Evolutionary conservation across 495 filamentous ascomycete genomes (phyloP).

Genomic region (Neurospora hispaniola): DNA sequence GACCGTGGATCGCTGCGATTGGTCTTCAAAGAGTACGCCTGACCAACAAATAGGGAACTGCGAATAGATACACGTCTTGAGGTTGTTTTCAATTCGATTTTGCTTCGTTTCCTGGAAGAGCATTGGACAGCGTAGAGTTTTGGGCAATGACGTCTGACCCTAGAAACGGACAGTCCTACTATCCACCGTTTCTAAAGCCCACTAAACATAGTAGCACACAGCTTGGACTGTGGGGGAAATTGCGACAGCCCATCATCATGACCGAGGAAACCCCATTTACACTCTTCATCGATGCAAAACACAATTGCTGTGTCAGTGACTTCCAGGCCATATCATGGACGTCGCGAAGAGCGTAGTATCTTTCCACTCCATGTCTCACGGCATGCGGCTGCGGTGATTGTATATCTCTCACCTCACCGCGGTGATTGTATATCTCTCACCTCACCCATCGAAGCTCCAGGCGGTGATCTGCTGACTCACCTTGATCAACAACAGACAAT

Average conservation of each 20-base stretch:
- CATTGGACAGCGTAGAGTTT: not conserved
- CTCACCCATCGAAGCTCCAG: not conserved
- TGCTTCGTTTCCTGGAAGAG: not conserved
- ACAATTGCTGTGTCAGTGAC: not conserved
- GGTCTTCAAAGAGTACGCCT: not conserved
- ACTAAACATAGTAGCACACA: not conserved
- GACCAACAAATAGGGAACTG: not conserved
- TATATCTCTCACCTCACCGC: not conserved
- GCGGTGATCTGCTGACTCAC: not conserved
- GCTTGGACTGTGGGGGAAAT: not conserved
- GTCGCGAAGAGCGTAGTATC: not conserved
- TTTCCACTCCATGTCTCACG: not conserved
- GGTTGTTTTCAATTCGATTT: not conserved
- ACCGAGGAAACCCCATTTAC: not conserved
- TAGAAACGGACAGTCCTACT: not conserved
- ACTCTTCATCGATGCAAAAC: not conserved
- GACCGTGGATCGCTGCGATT: not conserved
- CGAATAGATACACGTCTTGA: not conserved
- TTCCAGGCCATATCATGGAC: not conserved
- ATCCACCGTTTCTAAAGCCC: not conserved
- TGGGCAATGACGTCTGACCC: not conserved
- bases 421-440: not conserved
- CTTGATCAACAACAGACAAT: not conserved
- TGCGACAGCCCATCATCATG: not conserved
- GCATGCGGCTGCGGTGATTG: not conserved